Percentiles rank a stretch among this genome's conserved stretches.
These are phyloP conservation scores for Quercus berberidifolia DNA, from an alignment of 306 rosid genomes.

Conservation along the genomic window DNA sequence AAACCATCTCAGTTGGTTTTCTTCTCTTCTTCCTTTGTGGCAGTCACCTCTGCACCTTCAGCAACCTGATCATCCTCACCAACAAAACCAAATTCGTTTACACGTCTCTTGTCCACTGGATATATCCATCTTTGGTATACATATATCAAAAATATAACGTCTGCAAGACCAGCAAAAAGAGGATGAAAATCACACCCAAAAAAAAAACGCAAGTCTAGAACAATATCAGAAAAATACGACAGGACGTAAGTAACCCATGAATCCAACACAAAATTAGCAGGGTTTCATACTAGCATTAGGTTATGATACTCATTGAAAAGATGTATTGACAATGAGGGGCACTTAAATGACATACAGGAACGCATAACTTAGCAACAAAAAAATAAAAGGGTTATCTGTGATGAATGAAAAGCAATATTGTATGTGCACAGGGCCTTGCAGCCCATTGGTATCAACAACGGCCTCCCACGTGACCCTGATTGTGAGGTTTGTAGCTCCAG, in stretches of 20 bases:
- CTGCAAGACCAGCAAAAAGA: constrained; percentile 44
- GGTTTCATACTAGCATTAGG: background rate
- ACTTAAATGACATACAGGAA: background rate
- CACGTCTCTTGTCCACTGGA: constrained; percentile 92
- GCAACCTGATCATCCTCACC: constrained; percentile 69
- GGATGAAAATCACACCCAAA: constrained; percentile 13
- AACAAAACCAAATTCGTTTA: constrained; percentile 92
- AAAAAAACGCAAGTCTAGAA: background rate
- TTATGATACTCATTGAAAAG: background rate
- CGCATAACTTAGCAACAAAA: background rate
- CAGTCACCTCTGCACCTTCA: constrained; percentile 28
- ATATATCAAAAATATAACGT: constrained; percentile 81
- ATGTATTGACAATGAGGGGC: background rate
- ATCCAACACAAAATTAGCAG: background rate
- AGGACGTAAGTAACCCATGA: background rate
- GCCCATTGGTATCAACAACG: background rate
- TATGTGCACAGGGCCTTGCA: background rate
- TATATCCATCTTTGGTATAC: constrained; percentile 88
- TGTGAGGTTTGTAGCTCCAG: background rate
- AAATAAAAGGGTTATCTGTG: background rate
- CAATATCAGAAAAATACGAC: background rate
- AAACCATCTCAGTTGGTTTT: constrained; percentile 72
- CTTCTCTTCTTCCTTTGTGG: constrained; percentile 75
- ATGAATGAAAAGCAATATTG: background rate
- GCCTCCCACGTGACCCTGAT: background rate